phyloP scores from a whole-genome alignment of 441 rosid genomes.

The Macaranga tanarius region DNA sequence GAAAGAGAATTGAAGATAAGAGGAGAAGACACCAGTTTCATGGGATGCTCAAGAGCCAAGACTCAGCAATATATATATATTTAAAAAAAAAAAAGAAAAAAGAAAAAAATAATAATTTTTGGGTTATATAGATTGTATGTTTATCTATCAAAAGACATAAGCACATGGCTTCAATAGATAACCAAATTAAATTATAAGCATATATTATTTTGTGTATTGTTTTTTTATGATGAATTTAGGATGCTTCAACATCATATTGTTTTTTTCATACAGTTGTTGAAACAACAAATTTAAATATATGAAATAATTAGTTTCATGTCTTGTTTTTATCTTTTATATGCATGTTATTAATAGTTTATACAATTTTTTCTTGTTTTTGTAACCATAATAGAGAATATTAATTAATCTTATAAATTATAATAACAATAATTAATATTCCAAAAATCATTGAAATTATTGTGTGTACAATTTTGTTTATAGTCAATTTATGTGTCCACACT shows the following conservation, averaged over 20 bases:
- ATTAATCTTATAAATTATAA: no score
- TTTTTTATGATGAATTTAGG: constrained; percentile 10
- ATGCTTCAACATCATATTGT: constrained; percentile 11
- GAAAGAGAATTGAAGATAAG: neutral
- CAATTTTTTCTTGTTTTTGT: no score
- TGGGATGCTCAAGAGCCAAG: constrained; percentile 17
- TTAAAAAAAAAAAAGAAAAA: no score
- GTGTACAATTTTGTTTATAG: neutral
- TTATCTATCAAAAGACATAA: constrained; percentile 1
- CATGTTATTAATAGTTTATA: no score
- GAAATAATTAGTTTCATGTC: no score
- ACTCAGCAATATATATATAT: no score
- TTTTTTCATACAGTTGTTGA: neutral
- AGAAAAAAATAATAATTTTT: no score
- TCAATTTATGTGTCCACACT: neutral
- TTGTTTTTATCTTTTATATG: no score
- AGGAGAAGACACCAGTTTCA: constrained; percentile 1
- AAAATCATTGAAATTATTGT: neutral
- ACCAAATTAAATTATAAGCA: neutral
- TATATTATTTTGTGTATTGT: neutral
- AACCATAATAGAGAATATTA: no score
- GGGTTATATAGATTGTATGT: neutral
- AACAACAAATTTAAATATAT: neutral
- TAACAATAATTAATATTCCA: no score
- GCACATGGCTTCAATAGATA: constrained; percentile 16